Conservation (phyloP, 2,329 filamentous ascomycete genomes). For the Penicillium brevicompactum region DNA sequence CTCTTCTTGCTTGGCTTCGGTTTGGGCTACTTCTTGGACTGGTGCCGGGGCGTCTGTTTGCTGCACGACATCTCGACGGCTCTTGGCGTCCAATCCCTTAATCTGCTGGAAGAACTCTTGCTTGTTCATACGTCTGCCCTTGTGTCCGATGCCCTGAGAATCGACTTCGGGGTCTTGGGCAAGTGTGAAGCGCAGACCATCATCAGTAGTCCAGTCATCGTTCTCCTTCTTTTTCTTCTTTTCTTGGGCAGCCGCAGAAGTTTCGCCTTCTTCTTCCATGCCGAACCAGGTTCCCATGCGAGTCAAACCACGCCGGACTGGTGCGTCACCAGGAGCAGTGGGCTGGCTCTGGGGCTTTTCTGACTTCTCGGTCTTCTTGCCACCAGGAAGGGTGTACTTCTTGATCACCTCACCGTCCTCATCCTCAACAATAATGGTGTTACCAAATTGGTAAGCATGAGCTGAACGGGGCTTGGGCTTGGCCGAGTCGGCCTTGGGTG, state of each 20-base stretch:
- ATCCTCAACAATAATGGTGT: constrained; percentile 71
- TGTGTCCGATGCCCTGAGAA: constrained; percentile 41
- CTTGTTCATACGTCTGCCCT: constrained; percentile 65
- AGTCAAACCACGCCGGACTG: constrained; percentile 54
- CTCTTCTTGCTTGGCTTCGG: constrained; percentile 32
- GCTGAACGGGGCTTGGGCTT: constrained; percentile 53
- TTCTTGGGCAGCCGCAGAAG: constrained; percentile 30
- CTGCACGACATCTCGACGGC: constrained; percentile 51
- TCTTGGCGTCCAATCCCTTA: constrained; percentile 61
- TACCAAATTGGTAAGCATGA: constrained; percentile 68
- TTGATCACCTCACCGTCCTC: constrained; percentile 70
- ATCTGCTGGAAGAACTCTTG: constrained; percentile 66
- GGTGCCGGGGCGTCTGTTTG: constrained; percentile 43
- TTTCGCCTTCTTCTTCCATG: constrained; percentile 37
- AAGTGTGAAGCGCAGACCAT: constrained; percentile 64
- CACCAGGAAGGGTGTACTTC: constrained; percentile 64
- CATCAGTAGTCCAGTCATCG: constrained; percentile 44
- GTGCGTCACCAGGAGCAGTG: constrained; percentile 33
- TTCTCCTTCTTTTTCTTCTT: constrained; percentile 28
- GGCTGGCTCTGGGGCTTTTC: constrained; percentile 25
- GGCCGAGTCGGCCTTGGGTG: constrained; percentile 16
- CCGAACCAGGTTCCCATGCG: constrained; percentile 64
- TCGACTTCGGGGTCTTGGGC: constrained; percentile 46
- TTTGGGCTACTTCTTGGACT: constrained; percentile 41
- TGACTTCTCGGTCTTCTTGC: constrained; percentile 38